These are phyloP conservation scores for Pythium phragmitis DNA, from an alignment of 352 stramenopile species.

Conservation along the genomic window DNA sequence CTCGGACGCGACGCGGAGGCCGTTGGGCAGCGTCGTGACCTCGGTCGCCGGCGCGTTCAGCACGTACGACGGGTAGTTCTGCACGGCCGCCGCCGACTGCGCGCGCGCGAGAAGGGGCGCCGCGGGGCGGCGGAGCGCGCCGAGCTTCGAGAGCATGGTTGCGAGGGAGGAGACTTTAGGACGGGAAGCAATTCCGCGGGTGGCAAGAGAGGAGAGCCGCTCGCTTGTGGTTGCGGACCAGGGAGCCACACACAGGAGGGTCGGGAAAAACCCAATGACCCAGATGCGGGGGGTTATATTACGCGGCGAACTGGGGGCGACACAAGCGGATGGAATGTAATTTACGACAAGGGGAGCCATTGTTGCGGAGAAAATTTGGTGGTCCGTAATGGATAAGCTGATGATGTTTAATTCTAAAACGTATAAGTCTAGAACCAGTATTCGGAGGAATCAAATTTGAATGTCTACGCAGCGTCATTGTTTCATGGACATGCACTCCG, in stretches of 20 bases:
- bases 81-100: constrained; percentile 65
- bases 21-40: constrained; percentile 95
- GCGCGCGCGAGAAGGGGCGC: constrained; percentile 54
- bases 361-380: constrained; percentile 25
- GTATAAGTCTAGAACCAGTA: no score
- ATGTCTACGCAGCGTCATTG: not conserved
- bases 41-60: constrained; percentile 94
- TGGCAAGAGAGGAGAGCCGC: constrained; percentile 7
- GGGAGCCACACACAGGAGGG: constrained; percentile 14
- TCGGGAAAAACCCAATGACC: constrained; percentile 24
- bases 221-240: not conserved
- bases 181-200: constrained; percentile 24
- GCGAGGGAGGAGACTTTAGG: not conserved
- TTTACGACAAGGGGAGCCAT: not conserved
- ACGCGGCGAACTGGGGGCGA: no score
- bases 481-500: constrained; percentile 27
- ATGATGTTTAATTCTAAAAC: not conserved
- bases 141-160: constrained; percentile 67
- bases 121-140: constrained; percentile 44
- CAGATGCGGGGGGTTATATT: constrained; percentile 13
- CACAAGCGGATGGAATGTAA: not conserved
- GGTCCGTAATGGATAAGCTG: constrained; percentile 14
- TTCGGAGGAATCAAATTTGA: not conserved
- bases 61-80: constrained; percentile 88
- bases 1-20: constrained; percentile 97